These are phyloP conservation scores for Podospora sp. DNA, from an alignment of 495 filamentous ascomycete species.

Conservation along the genomic window DNA sequence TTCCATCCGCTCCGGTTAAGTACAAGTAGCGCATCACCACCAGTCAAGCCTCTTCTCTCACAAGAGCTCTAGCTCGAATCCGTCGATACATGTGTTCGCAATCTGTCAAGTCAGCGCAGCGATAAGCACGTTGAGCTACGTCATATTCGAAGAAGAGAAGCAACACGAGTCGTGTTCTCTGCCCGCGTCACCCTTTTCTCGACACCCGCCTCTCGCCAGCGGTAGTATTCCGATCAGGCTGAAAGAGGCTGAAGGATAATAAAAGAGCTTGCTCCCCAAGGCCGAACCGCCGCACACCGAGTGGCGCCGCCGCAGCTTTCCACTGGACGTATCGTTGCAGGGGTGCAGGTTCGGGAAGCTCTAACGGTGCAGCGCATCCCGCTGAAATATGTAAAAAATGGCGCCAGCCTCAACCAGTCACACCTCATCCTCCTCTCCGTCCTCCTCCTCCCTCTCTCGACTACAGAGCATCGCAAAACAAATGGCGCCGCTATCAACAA, in stretches of 20 bases:
- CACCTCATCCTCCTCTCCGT: slow-evolving; percentile 25
- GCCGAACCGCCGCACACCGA: slow-evolving; percentile 16
- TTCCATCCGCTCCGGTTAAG: slow-evolving; percentile 1
- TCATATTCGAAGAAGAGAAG: neutral
- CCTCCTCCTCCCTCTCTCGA: slow-evolving; percentile 39
- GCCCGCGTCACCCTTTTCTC: neutral
- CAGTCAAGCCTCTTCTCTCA: neutral
- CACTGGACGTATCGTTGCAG: slow-evolving; percentile 19
- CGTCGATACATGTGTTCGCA: neutral
- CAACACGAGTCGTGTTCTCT: slow-evolving; percentile 3
- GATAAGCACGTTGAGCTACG: neutral
- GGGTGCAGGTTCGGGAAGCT: slow-evolving; percentile 9
- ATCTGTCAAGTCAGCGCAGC: neutral
- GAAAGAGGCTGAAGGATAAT: slow-evolving; percentile 22
- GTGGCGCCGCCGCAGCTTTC: slow-evolving; percentile 14
- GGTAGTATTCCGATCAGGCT: slow-evolving; percentile 16
- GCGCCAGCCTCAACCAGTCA: slow-evolving; percentile 28
- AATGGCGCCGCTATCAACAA: slow-evolving; percentile 48
- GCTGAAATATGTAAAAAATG: slow-evolving; percentile 27
- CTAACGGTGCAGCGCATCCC: neutral
- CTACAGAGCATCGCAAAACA: slow-evolving; percentile 50
- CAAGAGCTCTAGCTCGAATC: neutral
- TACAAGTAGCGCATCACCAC: slow-evolving; percentile 13
- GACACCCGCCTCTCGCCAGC: neutral
- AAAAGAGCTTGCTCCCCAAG: slow-evolving; percentile 7